A percentile compares a stretch with the other conserved stretches of the same genome.
Conservation (phyloP, 441 rosid genomes). For the Jatropha podagrica region DNA sequence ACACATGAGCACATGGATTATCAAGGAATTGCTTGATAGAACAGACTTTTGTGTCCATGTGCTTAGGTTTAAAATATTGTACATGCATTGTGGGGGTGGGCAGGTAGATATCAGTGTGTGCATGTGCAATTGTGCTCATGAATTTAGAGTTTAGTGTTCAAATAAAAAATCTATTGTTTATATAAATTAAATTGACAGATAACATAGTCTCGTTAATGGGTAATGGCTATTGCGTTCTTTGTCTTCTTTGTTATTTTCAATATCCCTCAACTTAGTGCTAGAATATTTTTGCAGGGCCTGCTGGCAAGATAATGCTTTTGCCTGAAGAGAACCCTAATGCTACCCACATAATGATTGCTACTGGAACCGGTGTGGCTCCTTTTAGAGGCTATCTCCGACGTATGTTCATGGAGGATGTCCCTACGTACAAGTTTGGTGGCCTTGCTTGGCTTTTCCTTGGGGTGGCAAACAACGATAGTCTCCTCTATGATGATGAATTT, state of each 20-base stretch:
- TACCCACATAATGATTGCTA: slow-evolving; percentile 94
- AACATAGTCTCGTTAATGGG: not conserved
- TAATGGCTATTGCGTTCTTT: not conserved
- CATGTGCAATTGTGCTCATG: no score
- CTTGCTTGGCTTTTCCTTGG: slow-evolving; percentile 99
- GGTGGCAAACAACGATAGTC: slow-evolving; percentile 93
- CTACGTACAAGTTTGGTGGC: slow-evolving; percentile 72
- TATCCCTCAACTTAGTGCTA: not conserved
- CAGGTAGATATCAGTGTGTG: not conserved
- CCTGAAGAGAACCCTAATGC: slow-evolving; percentile 85
- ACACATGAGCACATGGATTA: not conserved
- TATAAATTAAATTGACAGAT: not conserved
- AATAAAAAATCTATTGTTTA: not conserved
- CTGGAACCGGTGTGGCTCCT: slow-evolving; percentile 97
- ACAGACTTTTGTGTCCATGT: not conserved
- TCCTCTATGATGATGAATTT: slow-evolving; percentile 91
- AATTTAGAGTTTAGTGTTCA: not conserved
- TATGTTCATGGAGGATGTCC: slow-evolving; percentile 94
- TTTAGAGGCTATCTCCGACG: slow-evolving; percentile 91
- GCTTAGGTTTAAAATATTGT: not conserved
- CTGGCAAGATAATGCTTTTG: slow-evolving; percentile 97
- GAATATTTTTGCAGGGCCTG: slow-evolving; percentile 59
- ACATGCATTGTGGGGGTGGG: not conserved
- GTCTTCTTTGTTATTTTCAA: not conserved
- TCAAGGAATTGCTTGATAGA: not conserved